phyloP scores from a whole-genome alignment of 129 eudicot genomes.

The Flaveria sonorensis region DNA sequence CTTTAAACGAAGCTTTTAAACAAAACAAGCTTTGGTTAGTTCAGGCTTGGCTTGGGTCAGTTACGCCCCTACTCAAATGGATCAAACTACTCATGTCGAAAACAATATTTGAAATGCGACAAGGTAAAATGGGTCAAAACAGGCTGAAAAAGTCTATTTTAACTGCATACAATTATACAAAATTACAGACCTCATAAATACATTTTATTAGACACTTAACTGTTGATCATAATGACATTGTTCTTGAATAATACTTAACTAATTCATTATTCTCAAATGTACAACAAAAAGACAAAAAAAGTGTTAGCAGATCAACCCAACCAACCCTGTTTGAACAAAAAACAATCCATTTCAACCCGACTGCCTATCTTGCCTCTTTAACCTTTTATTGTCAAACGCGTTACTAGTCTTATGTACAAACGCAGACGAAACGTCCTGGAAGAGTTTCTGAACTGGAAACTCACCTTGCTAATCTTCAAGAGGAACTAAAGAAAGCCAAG shows the following conservation, averaged over 20 bases:
- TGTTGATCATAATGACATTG: background rate
- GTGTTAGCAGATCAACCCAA: background rate
- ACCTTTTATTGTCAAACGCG: background rate
- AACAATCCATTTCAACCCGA: background rate
- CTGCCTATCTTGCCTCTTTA: background rate
- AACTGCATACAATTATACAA: background rate
- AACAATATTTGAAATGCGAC: too few relatives aligned
- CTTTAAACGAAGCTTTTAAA: too few relatives aligned
- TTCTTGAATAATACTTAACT: background rate
- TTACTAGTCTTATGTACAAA: background rate
- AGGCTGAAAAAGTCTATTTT: background rate
- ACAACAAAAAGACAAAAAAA: background rate
- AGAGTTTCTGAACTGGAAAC: constrained; percentile 67
- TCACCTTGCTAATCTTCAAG: constrained; percentile 77
- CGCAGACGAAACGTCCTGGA: constrained; percentile 64
- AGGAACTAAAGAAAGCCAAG: constrained; percentile 73
- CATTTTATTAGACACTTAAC: background rate
- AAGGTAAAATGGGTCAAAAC: background rate
- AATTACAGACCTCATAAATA: background rate
- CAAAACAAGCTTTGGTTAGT: too few relatives aligned
- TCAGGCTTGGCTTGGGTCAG: too few relatives aligned
- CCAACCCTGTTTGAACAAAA: background rate
- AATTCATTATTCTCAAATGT: background rate
- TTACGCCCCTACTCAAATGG: background rate
- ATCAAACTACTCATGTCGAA: too few relatives aligned